Conservation (phyloP, 805 yeast genomes). For the Scheffersomyces stipitis region DNA sequence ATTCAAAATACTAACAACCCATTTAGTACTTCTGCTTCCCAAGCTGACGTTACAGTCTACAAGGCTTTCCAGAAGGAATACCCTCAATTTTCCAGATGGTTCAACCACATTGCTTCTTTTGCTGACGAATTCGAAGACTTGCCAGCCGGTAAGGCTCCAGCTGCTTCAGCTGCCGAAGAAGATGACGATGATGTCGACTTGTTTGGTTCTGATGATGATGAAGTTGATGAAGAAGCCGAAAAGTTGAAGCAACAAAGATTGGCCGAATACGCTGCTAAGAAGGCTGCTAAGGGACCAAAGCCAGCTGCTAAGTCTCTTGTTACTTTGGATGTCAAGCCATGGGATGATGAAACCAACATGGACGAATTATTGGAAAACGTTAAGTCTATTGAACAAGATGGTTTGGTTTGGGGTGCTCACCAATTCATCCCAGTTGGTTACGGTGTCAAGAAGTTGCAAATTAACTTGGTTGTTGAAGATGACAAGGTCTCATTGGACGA, state of each 20-base stretch:
- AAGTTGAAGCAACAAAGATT: constrained; percentile 95
- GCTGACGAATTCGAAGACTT: constrained; percentile 77
- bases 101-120: constrained; percentile 95
- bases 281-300: constrained; percentile 96
- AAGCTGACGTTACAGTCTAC: constrained; percentile 93
- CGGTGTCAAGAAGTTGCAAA: constrained; percentile 99
- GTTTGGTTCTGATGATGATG: constrained; percentile 93
- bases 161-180: constrained; percentile 57
- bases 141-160: constrained; percentile 76
- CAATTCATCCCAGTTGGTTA: constrained; percentile 96
- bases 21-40: constrained; percentile 81
- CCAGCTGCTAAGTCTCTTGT: constrained; percentile 98
- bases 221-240: constrained; percentile 96
- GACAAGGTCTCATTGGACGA: constrained; percentile 92
- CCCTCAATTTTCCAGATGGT: constrained; percentile 98
- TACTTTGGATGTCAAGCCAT: constrained; percentile 97
- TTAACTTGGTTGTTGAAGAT: constrained; percentile 97
- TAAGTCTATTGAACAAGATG: constrained; percentile 82
- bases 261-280: constrained; percentile 96
- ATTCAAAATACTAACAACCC: constrained; percentile 1
- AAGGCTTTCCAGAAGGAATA: constrained; percentile 87
- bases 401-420: constrained; percentile 98
- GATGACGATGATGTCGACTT: constrained; percentile 89
- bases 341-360: constrained; percentile 99
- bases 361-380: constrained; percentile 85